phyloP scores from a whole-genome alignment of 1,139 yeast genomes.

The Hemisphaericaspora lyxosophila region DNA sequence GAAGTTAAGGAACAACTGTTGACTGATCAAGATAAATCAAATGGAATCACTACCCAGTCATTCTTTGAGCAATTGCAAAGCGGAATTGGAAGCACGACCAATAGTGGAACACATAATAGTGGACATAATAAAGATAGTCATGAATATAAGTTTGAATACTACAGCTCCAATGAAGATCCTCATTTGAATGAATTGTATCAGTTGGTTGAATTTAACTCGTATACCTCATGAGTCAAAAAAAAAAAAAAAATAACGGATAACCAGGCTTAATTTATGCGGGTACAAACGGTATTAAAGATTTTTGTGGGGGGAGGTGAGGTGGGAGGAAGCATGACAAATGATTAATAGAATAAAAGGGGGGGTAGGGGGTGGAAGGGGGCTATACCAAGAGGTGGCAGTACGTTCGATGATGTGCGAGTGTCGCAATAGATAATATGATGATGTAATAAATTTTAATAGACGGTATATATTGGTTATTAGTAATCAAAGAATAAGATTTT shows the following conservation, averaged over 20 bases:
- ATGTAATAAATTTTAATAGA: no score
- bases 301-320: no score
- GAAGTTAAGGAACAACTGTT: slow-evolving; percentile 17
- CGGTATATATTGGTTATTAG: no score
- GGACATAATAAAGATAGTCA: background rate
- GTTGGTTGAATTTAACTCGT: slow-evolving; percentile 46
- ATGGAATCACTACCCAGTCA: slow-evolving; percentile 9
- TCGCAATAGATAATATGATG: no score
- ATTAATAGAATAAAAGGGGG: no score
- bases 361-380: no score
- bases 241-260: background rate
- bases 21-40: slow-evolving; percentile 4
- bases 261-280: no score
- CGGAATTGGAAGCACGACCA: slow-evolving; percentile 2
- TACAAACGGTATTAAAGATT: no score
- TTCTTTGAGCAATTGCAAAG: slow-evolving; percentile 10
- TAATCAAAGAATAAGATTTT: no score
- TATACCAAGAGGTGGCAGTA: no score
- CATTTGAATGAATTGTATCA: slow-evolving; percentile 27
- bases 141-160: slow-evolving; percentile 21
- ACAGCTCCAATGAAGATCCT: slow-evolving; percentile 19
- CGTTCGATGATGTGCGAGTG: no score
- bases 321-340: no score
- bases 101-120: background rate
- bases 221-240: slow-evolving; percentile 22